These are phyloP conservation scores for Boletus chippewaensis DNA, from an alignment of 1,284 basidiomycete genomes.

Conservation along the genomic window DNA sequence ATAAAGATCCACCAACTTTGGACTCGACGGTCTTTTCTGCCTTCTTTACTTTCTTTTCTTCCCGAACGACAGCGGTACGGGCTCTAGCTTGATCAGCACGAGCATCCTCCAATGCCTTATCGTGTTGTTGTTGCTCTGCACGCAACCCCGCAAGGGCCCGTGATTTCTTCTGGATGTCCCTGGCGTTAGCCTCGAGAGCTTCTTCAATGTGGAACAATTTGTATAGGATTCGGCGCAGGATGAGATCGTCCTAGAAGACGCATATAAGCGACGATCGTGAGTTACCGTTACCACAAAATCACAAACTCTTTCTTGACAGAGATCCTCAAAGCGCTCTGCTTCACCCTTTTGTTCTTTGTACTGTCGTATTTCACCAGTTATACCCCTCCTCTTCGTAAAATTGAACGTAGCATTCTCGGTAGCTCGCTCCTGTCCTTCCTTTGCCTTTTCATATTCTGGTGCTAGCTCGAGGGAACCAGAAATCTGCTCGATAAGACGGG, in stretches of 20 bases:
- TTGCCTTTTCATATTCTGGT: conserved; percentile 84
- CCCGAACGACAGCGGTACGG: conserved; percentile 64
- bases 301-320: conserved; percentile 67
- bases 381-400: conserved; percentile 88
- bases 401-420: conserved; percentile 92
- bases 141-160: conserved; percentile 62
- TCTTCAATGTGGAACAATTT: conserved; percentile 88
- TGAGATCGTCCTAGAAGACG: conserved; percentile 61
- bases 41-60: conserved; percentile 74
- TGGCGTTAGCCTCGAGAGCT: conserved; percentile 66
- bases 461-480: conserved; percentile 89
- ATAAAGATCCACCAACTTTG: conserved; percentile 45
- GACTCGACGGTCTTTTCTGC: conserved; percentile 79
- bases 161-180: conserved; percentile 67
- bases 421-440: conserved; percentile 80
- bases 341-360: conserved; percentile 97
- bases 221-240: conserved; percentile 81
- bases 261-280: conserved; percentile 6
- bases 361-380: conserved; percentile 93
- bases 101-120: conserved; percentile 67
- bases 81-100: conserved; percentile 77
- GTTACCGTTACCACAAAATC: neutral
- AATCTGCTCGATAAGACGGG: conserved; percentile 92
- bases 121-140: conserved; percentile 61
- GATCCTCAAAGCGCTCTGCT: conserved; percentile 80